Base-by-base conservation (phyloP, 306 rosid species). In the Castanea crenata region DNA sequence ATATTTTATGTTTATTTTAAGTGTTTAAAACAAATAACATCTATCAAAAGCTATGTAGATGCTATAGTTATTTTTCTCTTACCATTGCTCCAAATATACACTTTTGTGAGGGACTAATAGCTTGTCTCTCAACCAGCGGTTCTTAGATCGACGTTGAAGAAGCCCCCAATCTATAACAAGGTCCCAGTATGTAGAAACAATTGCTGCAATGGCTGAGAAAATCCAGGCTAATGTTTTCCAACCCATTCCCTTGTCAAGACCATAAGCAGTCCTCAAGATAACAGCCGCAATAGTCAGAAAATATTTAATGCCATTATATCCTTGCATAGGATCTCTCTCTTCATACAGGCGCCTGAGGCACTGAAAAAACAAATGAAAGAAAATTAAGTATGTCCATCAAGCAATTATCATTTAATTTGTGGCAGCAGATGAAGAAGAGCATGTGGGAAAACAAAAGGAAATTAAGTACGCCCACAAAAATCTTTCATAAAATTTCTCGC, bases 101-200 rank as follows among this genome's bases (percentile, higher is more conserved):
- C 86, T 76, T 16, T 76, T 86, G 34, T 80, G 72, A 61, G 89
- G 86, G 76, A 89, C 12, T 19, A 88, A 38, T 76, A 92, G 94
- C 79, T 92, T 92, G 78, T 90, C 94, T 78, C 94, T 85, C 73
- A 90, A 84, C 92, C 89, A 87, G 41, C 87, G 88, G 78, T 92
- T 92, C 83, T 80, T 87, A 2, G 91, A 90, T 27, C 75, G 56
- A 14, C 86, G 84, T 55, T 90, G 90, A 25, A 90, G 82, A 46
- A 92, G 97, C 41, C 93, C 94, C 94, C 97, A 92, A 73, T 92
- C 97, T 3, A 85, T 73, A 55, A 85, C 84, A 65, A 92, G 80
- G 83, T 92, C 93, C 97, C 94, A 92, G 29, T 90, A 92, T 13
- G 89, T 90, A 38, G 89, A 58, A 34, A 77, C 59, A 25, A 86